Evolutionary conservation across 345 rosid species (phyloP), one percentile per base, ranked within the genome.

Genomic region (Diplotaxis tenuifolia): DNA sequence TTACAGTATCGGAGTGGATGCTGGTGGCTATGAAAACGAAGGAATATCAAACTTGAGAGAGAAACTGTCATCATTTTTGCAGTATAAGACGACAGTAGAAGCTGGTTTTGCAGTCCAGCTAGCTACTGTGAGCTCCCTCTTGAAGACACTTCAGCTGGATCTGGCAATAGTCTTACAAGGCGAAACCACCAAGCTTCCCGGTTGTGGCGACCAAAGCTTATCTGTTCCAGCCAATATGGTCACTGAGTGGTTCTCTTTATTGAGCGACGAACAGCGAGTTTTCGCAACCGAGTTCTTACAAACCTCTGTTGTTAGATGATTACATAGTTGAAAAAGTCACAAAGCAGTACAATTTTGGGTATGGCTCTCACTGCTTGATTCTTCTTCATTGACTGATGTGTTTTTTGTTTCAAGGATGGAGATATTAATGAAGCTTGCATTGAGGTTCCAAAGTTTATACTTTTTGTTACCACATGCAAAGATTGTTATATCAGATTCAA

Each of bases 1-100:
- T 76, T 82, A 19, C 81, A 90, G 96, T 80, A 61, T 88, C 66
- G 96, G 97, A 57, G 89, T 86, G 45, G 86, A 75, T 62, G 70
- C 87, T 50, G 56, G 78, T 79, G 96, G 93, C 52, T 86, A 76
- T 65, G 86, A 85, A 18, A 87, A 87, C 71, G 74, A 72, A 69
- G 84, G 81, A 66, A 83, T 89, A 22, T 81, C 83, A 73, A 72
- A 58, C 29, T 36, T 91, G 72, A 88, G 86, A 71, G 75, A 71
- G 54, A 78, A 79, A 69, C 71, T 94, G 54, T 67, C 79, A n/a
- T 71, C 78, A 56, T 81, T 88, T 68, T 57, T 94, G 34, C 65
- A 19, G 73, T 79, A 55, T 36, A 86, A 86, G 55, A 68, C 63
- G 16, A 76, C 81, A 8, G 66, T 64, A 6, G 71, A 50, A 45